A percentile compares a stretch with the other conserved stretches of the same genome.
These are phyloP conservation scores for Tylopilus rubrobrunneus DNA, from an alignment of 768 basidiomycete genomes.

Conservation along the genomic window DNA sequence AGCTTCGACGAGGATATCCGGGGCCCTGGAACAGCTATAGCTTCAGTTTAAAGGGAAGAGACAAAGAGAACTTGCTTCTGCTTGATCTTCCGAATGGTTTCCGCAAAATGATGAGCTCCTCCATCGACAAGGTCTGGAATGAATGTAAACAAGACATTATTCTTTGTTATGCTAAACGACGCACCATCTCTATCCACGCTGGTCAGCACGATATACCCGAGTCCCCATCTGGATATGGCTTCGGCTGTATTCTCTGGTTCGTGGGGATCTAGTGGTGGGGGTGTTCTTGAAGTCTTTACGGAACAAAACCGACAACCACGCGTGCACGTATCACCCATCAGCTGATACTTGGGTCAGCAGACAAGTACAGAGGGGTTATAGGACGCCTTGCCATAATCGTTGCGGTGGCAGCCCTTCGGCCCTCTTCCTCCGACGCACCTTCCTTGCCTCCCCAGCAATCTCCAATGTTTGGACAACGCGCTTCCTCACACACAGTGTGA, in stretches of 20 bases:
- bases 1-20: conserved; percentile 94
- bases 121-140: conserved; percentile 84
- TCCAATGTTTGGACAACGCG: conserved; percentile 98
- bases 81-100: conserved; percentile 93
- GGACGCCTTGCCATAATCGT: conserved; percentile 84
- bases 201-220: conserved; percentile 97
- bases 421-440: conserved; percentile 61
- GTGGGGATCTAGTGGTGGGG: conserved; percentile 89
- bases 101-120: conserved; percentile 91
- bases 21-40: conserved; percentile 55
- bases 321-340: conserved; percentile 99
- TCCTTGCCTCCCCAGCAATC: conserved; percentile 96
- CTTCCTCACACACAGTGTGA: conserved; percentile 98
- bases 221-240: conserved; percentile 95
- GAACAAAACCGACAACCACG: conserved; percentile 97
- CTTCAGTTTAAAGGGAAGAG: neutral
- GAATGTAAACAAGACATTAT: conserved; percentile 1
- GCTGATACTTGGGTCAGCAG: conserved; percentile 40
- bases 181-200: conserved; percentile 95
- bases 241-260: conserved; percentile 99
- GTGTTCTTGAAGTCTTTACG: conserved; percentile 87
- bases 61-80: conserved; percentile 62
- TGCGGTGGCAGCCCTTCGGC: conserved; percentile 84
- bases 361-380: neutral
- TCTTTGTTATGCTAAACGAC: conserved; percentile 18